phyloP scores from a whole-genome alignment of 768 basidiomycete genomes.

The Lyophyllum atratum region DNA sequence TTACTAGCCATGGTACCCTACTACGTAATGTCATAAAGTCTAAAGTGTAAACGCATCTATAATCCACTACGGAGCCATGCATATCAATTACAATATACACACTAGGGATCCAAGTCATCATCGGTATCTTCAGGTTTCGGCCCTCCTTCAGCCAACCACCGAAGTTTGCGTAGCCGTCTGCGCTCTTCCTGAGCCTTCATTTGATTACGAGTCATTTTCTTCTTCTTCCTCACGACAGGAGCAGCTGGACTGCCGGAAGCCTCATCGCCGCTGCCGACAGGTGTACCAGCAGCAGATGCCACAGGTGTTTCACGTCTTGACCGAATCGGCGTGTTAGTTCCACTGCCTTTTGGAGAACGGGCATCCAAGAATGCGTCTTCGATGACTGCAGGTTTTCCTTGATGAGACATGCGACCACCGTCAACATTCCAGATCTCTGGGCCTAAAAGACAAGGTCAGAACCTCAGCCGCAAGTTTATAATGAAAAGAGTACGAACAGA shows the following conservation, averaged over 20 bases:
- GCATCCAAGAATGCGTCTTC: conserved; percentile 81
- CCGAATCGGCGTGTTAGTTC: conserved; percentile 66
- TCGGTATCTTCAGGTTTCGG: conserved; percentile 84
- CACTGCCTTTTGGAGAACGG: conserved; percentile 72
- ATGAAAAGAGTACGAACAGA: conserved; percentile 55
- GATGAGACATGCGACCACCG: conserved; percentile 77
- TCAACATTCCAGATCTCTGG: conserved; percentile 97
- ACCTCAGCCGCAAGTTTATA: conserved; percentile 5
- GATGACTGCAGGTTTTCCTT: conserved; percentile 84
- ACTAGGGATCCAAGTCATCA: conserved; percentile 41
- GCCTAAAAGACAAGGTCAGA: conserved; percentile 42
- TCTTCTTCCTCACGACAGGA: conserved; percentile 70
- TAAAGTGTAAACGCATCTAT: background rate
- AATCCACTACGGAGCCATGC: background rate
- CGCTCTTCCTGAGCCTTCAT: conserved; percentile 88
- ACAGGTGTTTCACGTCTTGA: conserved; percentile 73
- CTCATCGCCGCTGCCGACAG: conserved; percentile 79
- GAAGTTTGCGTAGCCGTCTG: conserved; percentile 73
- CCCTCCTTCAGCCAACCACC: conserved; percentile 84
- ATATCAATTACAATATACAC: background rate
- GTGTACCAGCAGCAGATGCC: conserved; percentile 72
- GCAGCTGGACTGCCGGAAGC: conserved; percentile 39
- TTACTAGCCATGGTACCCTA: background rate
- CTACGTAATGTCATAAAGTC: background rate
- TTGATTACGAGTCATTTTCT: conserved; percentile 90